Evolutionary conservation across 768 basidiomycete species (phyloP).

Genomic region (Russula emetica): DNA sequence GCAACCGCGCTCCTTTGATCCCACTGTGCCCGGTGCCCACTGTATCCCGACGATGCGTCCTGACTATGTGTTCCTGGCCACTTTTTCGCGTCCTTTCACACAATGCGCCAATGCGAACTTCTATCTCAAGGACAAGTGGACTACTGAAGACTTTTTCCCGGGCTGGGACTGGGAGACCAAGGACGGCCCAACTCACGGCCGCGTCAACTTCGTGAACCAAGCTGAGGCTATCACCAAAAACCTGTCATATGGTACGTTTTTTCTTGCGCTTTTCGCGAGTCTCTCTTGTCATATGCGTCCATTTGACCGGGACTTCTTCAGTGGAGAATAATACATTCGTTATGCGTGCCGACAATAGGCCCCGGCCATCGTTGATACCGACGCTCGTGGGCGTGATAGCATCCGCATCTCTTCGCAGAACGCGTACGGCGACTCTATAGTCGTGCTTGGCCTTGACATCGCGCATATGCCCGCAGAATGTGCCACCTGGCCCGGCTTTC

Average conservation of each 20-base stretch:
- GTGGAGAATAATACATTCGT: no score
- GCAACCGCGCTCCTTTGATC: constrained; percentile 26
- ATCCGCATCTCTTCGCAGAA: constrained; percentile 47
- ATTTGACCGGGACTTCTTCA: no score
- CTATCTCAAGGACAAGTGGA: constrained; percentile 23
- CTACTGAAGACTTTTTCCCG: constrained; percentile 43
- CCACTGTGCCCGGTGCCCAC: constrained; percentile 16
- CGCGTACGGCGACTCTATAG: constrained; percentile 45
- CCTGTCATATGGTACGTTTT: constrained; percentile 44
- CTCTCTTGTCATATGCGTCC: no score
- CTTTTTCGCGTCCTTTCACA: constrained; percentile 13
- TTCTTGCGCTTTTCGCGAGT: neutral
- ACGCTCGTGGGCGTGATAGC: no score
- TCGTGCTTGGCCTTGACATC: constrained; percentile 51
- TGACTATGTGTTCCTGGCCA: constrained; percentile 30
- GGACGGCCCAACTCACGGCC: constrained; percentile 60
- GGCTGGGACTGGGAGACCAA: constrained; percentile 47
- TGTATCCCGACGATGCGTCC: constrained; percentile 35
- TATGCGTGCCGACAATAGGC: no score
- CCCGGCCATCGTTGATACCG: no score
- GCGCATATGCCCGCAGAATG: constrained; percentile 60
- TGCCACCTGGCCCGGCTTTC: constrained; percentile 63
- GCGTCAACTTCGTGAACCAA: constrained; percentile 53
- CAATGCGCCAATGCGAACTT: constrained; percentile 14
- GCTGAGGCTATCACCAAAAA: constrained; percentile 40